Conservation (phyloP, 2,329 filamentous ascomycete genomes). For the Penicillium sp. region DNA sequence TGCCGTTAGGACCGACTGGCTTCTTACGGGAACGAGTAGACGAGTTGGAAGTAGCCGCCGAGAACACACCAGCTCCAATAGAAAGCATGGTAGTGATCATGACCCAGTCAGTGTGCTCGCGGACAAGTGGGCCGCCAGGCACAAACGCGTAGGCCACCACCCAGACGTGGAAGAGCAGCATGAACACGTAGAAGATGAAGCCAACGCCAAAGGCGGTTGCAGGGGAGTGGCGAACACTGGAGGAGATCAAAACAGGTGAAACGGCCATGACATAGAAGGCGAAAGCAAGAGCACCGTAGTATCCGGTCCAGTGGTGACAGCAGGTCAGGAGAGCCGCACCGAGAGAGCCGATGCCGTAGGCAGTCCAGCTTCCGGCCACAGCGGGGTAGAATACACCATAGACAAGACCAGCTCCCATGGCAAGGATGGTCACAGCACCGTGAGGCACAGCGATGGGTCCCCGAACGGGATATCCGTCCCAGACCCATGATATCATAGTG, state of each 20-base stretch:
- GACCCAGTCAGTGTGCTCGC: conserved; percentile 94
- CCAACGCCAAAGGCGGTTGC: conserved; percentile 81
- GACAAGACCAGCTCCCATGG: conserved; percentile 79
- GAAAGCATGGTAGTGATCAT: conserved; percentile 83
- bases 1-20: conserved; percentile 37
- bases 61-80: conserved; percentile 82
- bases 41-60: conserved; percentile 56
- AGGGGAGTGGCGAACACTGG: conserved; percentile 73
- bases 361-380: conserved; percentile 73
- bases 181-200: conserved; percentile 87
- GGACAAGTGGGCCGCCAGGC: conserved; percentile 84
- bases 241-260: conserved; percentile 70
- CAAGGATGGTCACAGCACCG: conserved; percentile 78
- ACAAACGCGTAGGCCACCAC: conserved; percentile 98
- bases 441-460: conserved; percentile 88
- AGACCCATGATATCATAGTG: conserved; percentile 98
- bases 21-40: conserved; percentile 38
- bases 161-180: conserved; percentile 98
- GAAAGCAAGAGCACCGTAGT: conserved; percentile 74
- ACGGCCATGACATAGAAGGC: conserved; percentile 80
- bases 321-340: conserved; percentile 77
- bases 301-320: conserved; percentile 82
- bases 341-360: conserved; percentile 72
- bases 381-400: conserved; percentile 71
- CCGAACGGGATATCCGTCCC: conserved; percentile 90